phyloP scores from a whole-genome alignment of 1,284 basidiomycete genomes.

The Heimioporus retisporus region DNA sequence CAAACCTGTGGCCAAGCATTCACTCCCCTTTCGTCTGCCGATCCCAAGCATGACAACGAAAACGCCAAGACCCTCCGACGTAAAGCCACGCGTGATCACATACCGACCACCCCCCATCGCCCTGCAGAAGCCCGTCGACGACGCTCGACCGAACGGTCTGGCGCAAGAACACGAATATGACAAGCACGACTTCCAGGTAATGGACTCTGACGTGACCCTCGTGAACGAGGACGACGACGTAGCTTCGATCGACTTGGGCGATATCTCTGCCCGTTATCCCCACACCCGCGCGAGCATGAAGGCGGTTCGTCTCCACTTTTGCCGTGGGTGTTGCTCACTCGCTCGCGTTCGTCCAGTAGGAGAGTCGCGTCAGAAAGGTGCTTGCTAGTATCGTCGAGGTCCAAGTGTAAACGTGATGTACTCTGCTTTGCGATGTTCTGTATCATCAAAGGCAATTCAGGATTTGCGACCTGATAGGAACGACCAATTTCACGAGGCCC shows the following conservation, averaged over 20 bases:
- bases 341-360: conserved; percentile 19
- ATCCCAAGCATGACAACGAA: conserved; percentile 12
- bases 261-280: conserved; percentile 29
- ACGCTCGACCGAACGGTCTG: neutral
- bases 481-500: no score
- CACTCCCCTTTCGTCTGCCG: conserved; percentile 53
- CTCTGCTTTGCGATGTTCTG: no score
- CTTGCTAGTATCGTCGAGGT: conserved; percentile 29
- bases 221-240: conserved; percentile 36
- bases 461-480: no score
- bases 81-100: conserved; percentile 47
- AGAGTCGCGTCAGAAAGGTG: conserved; percentile 18
- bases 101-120: conserved; percentile 58
- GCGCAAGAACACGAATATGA: conserved; percentile 2
- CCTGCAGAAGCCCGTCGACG: conserved; percentile 4
- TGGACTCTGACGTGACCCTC: conserved; percentile 43
- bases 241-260: conserved; percentile 26
- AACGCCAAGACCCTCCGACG: conserved; percentile 23
- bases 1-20: conserved; percentile 23
- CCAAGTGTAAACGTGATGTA: conserved; percentile 6
- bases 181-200: conserved; percentile 10
- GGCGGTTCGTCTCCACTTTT: conserved; percentile 27
- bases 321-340: neutral
- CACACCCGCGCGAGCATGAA: conserved; percentile 30
- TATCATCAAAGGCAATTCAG: no score